These are phyloP conservation scores for Monosiga brevicollis DNA, from an alignment of 78 protist genomes.

Conservation along the genomic window DNA sequence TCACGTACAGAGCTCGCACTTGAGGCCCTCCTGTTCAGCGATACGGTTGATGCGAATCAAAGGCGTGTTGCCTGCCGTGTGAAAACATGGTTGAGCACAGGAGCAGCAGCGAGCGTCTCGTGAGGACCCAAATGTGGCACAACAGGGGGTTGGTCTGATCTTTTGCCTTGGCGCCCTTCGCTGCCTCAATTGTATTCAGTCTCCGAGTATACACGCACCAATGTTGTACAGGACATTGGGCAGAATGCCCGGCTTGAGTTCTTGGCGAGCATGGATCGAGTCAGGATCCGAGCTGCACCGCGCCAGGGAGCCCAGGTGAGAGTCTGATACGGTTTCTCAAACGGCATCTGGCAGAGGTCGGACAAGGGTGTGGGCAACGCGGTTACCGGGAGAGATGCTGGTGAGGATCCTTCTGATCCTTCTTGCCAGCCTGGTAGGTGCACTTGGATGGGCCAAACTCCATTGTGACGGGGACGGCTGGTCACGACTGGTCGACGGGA, in stretches of 20 bases:
- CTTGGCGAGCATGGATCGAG: not conserved
- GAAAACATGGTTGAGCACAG: constrained; percentile 29
- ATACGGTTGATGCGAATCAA: constrained; percentile 69
- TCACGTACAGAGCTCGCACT: constrained; percentile 72
- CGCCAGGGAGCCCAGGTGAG: too few species aligned
- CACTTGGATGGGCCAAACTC: too few species aligned
- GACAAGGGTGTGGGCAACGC: too few species aligned
- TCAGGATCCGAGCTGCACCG: too few species aligned
- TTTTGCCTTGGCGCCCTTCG: not conserved
- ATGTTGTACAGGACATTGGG: not conserved
- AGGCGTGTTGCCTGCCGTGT: constrained; percentile 91
- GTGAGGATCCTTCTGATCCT: too few species aligned
- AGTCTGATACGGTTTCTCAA: too few species aligned
- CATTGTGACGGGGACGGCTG: too few species aligned
- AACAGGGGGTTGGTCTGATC: not conserved
- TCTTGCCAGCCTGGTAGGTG: too few species aligned
- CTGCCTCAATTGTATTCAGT: not conserved
- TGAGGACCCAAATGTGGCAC: not conserved
- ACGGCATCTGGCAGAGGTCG: too few species aligned
- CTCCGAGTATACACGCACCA: not conserved
- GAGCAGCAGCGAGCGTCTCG: not conserved
- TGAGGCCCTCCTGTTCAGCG: constrained; percentile 55
- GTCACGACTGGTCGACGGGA: too few species aligned
- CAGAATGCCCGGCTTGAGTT: not conserved
- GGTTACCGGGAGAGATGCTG: too few species aligned